Base-by-base conservation (phyloP, 192 early-diverging fungal species). In the Endogone sp. region DNA sequence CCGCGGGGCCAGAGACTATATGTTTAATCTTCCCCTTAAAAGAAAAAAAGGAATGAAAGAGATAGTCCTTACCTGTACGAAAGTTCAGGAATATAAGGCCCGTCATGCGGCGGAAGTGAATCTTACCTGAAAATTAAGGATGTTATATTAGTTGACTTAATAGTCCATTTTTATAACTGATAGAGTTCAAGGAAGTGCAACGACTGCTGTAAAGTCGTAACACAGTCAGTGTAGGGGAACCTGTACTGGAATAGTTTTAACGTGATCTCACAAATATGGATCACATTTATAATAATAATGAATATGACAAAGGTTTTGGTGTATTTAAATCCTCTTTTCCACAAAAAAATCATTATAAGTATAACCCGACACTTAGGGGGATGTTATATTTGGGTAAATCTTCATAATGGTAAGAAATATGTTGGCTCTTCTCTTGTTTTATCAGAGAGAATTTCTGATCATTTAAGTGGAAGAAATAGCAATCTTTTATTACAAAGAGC, bases 171-270 rank as follows among this genome's bases (percentile, higher is more conserved):
- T 79, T 74, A 75, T 79, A 74, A 67, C 67, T 61, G 22, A 67
- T 60, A 78, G 64, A 71, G 70, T 68, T 74, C 67, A 80, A 69
- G 73, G 76, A 74, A 73, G 72, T 37, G 76, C 70, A 72, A 76
- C 75, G 72, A 80, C 77, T 65, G 71, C 75, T 80, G 76, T 77
- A 73, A 80, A 80, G 79, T 80, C 79, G 75, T 80, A 80, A 80
- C 79, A 80, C 73, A 74, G 79, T 80, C 70, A 73, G 56, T 68
- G 79, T 80, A 76, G 74, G 79, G 74, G 79, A 80, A 80, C 79
- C 74, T 76, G 79, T 78, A 68, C 69, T 73, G 70, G 79, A 80
- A 78, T 76, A 74, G 72, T 80, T 75, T 70, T 75, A 70, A n/a
- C n/a, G n/a, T n/a, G n/a, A n/a, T n/a, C n/a, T 78, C 56, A 63